Evolutionary conservation across 2,329 filamentous ascomycete genomes (phyloP), one percentile per base, ranked within the genome.

Genomic region (Metarhizium rileyi): DNA sequence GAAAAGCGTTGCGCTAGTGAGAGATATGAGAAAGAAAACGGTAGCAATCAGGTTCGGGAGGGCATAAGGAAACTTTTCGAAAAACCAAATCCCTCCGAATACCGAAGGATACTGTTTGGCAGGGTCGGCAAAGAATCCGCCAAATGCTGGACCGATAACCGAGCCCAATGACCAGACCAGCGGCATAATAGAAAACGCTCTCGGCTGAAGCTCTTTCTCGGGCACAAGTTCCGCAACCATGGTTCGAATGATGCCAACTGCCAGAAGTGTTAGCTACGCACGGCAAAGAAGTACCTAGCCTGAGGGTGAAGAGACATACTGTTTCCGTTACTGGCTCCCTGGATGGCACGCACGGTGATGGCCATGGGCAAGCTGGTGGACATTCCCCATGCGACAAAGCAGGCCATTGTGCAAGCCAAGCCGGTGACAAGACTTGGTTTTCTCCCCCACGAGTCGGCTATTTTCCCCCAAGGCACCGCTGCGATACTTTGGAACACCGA

Each of bases 201-300:
- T 75, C 0, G 91, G 90, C 61, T 96, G 91, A 6, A 95, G 73
- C 61, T 90, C 86, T 63, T 79, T 89, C 64, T 93, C 83, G 0
- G 89, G 87, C 2, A 95, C 90, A 76, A 96, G 83, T 66, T 96
- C 91, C 0, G 91, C 91, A 2, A 96, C 90, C 71, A 93, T 89
- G 16, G 89, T 95, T 56, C 90, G 74, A 55, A 96, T 84, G 53
- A 96, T 96, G 1, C 93, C 87, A n/a, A 91, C 84, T 83, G 47
- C 14, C 6, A 33, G 10, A 14, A 14, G 42, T 18, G 30, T 50
- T 33, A 50, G 49, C 41, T 16, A 25, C 22, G 8, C 9, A 26
- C 26, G 22, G 33, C n/a, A 18, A 65, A 52, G 66, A 57, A 47
- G 40, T n/a, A n/a, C n/a, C n/a, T n/a, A n/a, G n/a, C n/a, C n/a